Evolutionary conservation across 768 basidiomycete genomes (phyloP), one percentile per base, ranked within the genome.

Genomic region (Lepiota brunneoincarnata): DNA sequence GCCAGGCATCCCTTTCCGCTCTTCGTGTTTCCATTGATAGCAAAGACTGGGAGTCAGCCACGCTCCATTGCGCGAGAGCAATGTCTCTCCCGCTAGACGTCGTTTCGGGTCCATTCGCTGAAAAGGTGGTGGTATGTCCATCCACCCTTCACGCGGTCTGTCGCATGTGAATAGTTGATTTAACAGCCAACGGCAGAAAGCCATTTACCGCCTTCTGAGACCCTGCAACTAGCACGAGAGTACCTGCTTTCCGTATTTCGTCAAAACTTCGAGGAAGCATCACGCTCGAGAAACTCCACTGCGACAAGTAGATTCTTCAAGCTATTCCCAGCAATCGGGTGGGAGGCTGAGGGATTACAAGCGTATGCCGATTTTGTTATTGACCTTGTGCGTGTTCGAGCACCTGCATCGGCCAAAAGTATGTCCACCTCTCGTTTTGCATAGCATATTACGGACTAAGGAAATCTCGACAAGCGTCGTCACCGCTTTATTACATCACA

Each of bases 1-100:
- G 18, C 10, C 45, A 78, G 75, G 69, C 72, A 9, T 78, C 73
- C 12, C 62, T 78, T 21, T 56, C 68, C 54, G 71, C 67, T 34
- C 69, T 75, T 9, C 73, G 93, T 80, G 81, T 81, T 0, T 87
- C 96, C 1, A 94, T 98, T 26, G 86, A 89, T 26, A 75, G 73
- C 41, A 82, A 90, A 59, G 97, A 98, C 63, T 99, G 97, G 97
- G 97, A 99, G 67, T 82, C 90, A 2, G 97, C 97, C 3, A 86
- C 94, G 0, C 80, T 93, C 54, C 88, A 93, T 63, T 96, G 95
- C 69, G 85, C 91, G 28, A 77, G 93, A 18, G 96, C 94, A 2
- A 95, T 96, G 89, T 75, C 87, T 0, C 74, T 97, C 12, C 89
- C 94, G 1, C 63, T 72, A 6, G 83, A 87, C 39, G 86, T 99